Base-by-base conservation (phyloP, 1,284 basidiomycete species). In the Exobasidium cylindrosporum region DNA sequence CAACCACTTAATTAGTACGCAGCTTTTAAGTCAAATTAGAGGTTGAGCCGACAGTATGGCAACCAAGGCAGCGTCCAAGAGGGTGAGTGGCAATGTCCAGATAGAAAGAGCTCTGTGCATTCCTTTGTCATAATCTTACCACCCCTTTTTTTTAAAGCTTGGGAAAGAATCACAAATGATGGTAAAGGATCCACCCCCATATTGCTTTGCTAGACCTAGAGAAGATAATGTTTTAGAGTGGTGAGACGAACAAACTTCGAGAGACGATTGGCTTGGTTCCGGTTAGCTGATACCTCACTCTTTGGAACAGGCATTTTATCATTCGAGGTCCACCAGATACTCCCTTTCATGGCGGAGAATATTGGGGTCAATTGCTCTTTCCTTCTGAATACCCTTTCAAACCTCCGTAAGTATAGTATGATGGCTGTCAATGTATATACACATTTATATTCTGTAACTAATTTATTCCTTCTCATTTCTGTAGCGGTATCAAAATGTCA, bases 161-260 rank as follows among this genome's bases (percentile, higher is more conserved):
- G 83, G 84, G 49, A 92, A 95, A 82, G 93, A 97, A 84, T 94
- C 89, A 81, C 86, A 91, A 76, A 83, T 86, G 57, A 96, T 97
- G 92, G 92, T 94, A 82, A 90, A 84, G 79, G 89, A 92, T 65
- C 91, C 93, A 28, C 93, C 93, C 1, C 92, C 92, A 63, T 95
- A 92, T 81, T 88, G 95, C 52, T 94, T 90, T 88, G 92, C 92
- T 46, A 86, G 86, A 47, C 93, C 93, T 29, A 91, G 95, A 73
- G 93, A 96, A 85, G 94, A 92, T 87, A 94, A 97, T 81, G 93
- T 96, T 68, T 82, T 96, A 50, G 71, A 69, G 47, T 73, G 76
- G 71, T 70, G 57, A 62, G 67, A 7, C n/a, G n/a, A n/a, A n/a
- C n/a, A n/a, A n/a, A n/a, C n/a, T n/a, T n/a, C n/a, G n/a, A n/a